These are phyloP conservation scores for Sporothrix dimorphospora DNA, from an alignment of 2,329 filamentous ascomycete genomes.

Conservation along the genomic window DNA sequence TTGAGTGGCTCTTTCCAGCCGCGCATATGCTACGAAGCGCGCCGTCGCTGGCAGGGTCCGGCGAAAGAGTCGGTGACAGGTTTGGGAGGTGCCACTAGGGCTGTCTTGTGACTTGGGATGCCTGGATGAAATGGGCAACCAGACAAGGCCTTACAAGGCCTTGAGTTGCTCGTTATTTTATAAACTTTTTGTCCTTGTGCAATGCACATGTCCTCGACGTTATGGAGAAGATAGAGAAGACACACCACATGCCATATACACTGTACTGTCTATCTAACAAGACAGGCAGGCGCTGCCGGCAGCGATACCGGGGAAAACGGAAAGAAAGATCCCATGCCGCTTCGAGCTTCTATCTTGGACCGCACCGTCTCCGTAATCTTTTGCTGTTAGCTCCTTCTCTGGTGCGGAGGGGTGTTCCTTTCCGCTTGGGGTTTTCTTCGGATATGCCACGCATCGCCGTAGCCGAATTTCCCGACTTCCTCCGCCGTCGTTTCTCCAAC, in stretches of 20 bases:
- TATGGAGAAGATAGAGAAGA: not conserved
- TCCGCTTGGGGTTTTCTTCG: not conserved
- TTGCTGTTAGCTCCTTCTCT: not conserved
- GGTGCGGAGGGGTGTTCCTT: constrained; percentile 7
- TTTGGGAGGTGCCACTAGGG: not conserved
- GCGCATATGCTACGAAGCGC: not conserved
- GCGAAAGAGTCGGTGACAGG: not conserved
- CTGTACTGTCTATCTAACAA: not conserved
- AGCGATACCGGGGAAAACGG: not conserved
- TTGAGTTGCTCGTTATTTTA: not conserved
- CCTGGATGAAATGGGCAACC: not conserved
- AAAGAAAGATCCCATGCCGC: not conserved
- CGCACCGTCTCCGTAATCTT: constrained; percentile 3
- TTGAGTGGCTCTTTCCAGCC: not conserved
- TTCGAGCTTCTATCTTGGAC: constrained; percentile 16
- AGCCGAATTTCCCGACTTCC: constrained; percentile 36
- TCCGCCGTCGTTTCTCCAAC: constrained; percentile 30
- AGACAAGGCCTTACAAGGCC: not conserved
- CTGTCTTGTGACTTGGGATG: not conserved
- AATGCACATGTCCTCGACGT: not conserved
- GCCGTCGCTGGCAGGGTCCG: not conserved
- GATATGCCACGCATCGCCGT: constrained; percentile 23
- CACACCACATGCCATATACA: not conserved
- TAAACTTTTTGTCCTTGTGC: not conserved
- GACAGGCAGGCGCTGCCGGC: not conserved